Base-by-base conservation (phyloP, 2,329 filamentous ascomycete genomes). In the Pseudocercospora vitis region DNA sequence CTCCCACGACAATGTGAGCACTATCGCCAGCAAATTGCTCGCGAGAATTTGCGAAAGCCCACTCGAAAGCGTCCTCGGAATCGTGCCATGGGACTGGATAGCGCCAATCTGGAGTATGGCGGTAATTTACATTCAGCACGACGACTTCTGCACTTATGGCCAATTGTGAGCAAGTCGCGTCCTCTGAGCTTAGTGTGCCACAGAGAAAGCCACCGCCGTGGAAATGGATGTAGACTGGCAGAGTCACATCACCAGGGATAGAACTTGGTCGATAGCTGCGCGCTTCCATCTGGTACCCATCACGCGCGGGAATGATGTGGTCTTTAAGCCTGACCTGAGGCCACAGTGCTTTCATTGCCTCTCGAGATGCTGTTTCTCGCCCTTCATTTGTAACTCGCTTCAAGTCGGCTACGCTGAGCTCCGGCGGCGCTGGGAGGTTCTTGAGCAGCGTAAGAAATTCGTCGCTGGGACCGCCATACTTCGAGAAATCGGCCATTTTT, bases 141-240 rank as follows among this genome's bases (percentile, higher is more conserved):
- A 78, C 67, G 2, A 77, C 70, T 1, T 68, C 65, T 0, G 71
- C 64, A 3, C 70, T 70, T 9, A 74, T 63, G 0, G 79, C 77
- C 7, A 81, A 74, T 0, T 73, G 70, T 0, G 76, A 67, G 57
- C 81, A 84, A 1, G 69, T 71, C 0, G 76, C 75, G 50, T 84
- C 81, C 55, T 85, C 82, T 0, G 76, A 76, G 1, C 65, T 59
- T 2, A 84, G 61, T 0, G 76, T 79, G 1, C 82, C 82, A n/a
- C 80, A 78, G 7, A 82, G 59, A 53, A 80, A 85, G 0, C 80
- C 81, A 2, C 80, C 81, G 3, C 81, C 81, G 57, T 82, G 81
- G 1, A 81, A 65, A 56, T 80, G 76, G 0, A 82, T 66, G 50
- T 59, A 64, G 29, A 59, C 55, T 0, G 81, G 80, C 0, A 82